phyloP scores from a whole-genome alignment of 2,329 filamentous ascomycete genomes.

The Fusarium scirpi region DNA sequence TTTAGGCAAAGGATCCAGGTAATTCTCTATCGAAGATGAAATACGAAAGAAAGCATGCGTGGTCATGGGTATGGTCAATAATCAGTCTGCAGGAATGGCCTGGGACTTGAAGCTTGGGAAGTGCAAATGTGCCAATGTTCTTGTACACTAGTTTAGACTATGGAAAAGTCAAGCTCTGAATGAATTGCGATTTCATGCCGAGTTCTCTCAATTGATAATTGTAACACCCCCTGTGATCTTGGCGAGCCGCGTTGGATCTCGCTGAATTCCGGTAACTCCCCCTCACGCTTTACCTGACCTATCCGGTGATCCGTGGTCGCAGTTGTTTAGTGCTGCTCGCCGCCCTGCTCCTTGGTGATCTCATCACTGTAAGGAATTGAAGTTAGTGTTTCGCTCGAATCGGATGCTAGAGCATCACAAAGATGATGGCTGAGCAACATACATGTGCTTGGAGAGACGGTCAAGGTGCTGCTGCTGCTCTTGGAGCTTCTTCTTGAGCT shows the following conservation, averaged over 20 bases:
- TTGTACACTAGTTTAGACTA: slow-evolving; percentile 56
- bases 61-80: slow-evolving; percentile 7
- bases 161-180: slow-evolving; percentile 43
- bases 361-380: slow-evolving; percentile 70
- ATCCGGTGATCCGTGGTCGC: slow-evolving; percentile 33
- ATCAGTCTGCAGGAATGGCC: slow-evolving; percentile 21
- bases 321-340: slow-evolving; percentile 69
- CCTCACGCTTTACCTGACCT: slow-evolving; percentile 38
- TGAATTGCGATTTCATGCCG: slow-evolving; percentile 27
- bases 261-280: slow-evolving; percentile 29
- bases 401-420: not conserved
- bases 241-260: slow-evolving; percentile 30
- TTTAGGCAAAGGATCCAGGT: slow-evolving; percentile 39
- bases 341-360: slow-evolving; percentile 77
- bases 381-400: slow-evolving; percentile 24
- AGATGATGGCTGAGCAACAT: slow-evolving; percentile 51
- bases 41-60: slow-evolving; percentile 16
- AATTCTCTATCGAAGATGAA: slow-evolving; percentile 33
- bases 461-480: slow-evolving; percentile 87
- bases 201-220: slow-evolving; percentile 19
- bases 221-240: slow-evolving; percentile 20
- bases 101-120: slow-evolving; percentile 29
- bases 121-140: slow-evolving; percentile 48
- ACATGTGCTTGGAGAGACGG: slow-evolving; percentile 90
- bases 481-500: slow-evolving; percentile 77